These are phyloP conservation scores for Chenopodium quinoa DNA, from an alignment of 148 eudicot species.

Conservation along the genomic window DNA sequence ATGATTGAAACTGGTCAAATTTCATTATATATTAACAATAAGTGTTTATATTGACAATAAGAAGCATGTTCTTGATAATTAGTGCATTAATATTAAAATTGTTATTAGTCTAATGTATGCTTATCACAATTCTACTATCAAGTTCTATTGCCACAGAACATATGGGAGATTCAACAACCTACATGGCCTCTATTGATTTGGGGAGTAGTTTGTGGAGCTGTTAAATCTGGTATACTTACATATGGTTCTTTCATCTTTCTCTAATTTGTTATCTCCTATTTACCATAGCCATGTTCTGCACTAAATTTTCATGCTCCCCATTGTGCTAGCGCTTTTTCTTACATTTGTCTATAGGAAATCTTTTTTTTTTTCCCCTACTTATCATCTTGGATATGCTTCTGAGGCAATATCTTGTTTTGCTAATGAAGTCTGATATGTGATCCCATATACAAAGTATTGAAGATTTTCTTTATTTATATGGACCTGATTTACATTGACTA, in stretches of 20 bases:
- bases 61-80: too few species aligned
- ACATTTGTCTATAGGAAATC: background rate
- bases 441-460: too few species aligned
- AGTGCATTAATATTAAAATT: too few species aligned
- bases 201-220: conserved; percentile 99
- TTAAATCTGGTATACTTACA: conserved; percentile 70
- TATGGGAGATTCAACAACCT: conserved; percentile 95
- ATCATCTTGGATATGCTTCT: background rate
- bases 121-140: too few species aligned
- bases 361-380: background rate
- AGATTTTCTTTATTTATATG: conserved; percentile 26
- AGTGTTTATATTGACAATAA: too few species aligned
- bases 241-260: background rate
- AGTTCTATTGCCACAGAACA: conserved; percentile 49
- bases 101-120: too few species aligned
- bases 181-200: conserved; percentile 98
- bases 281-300: background rate
- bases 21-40: too few species aligned
- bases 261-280: background rate
- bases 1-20: too few species aligned
- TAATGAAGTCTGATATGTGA: background rate
- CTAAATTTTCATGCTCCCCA: background rate
- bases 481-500: background rate
- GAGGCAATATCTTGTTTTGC: background rate
- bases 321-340: background rate